These are phyloP conservation scores for Candida tammaniensis DNA, from an alignment of 805 yeast species.

Conservation along the genomic window DNA sequence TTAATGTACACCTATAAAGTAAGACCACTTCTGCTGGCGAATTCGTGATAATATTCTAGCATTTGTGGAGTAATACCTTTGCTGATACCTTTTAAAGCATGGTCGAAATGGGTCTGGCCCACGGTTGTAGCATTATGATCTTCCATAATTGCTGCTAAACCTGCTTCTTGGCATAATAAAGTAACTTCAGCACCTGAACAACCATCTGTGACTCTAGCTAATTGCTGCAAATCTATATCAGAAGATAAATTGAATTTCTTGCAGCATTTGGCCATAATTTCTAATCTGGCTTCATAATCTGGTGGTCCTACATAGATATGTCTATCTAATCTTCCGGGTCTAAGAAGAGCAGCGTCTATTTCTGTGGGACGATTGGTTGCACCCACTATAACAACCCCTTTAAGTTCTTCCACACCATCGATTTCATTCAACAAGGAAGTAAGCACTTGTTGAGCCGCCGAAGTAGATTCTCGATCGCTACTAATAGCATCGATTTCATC, in stretches of 20 bases:
- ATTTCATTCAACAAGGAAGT: conserved; percentile 91
- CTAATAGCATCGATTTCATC: conserved; percentile 97
- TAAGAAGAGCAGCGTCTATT: conserved; percentile 85
- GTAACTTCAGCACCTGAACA: conserved; percentile 98
- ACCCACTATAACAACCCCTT: conserved; percentile 90
- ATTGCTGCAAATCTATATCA: conserved; percentile 45
- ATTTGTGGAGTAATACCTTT: conserved; percentile 83
- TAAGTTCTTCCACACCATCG: conserved; percentile 94
- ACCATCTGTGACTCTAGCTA: conserved; percentile 75
- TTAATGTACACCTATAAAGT: conserved; percentile 3
- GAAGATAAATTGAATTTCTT: conserved; percentile 53
- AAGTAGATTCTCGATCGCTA: conserved; percentile 65
- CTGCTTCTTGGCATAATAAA: conserved; percentile 90
- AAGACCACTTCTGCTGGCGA: conserved; percentile 40
- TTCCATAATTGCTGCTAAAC: conserved; percentile 90
- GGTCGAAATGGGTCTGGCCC: conserved; percentile 62
- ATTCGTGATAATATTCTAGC: conserved; percentile 69
- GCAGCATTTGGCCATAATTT: conserved; percentile 72
- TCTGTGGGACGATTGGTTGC: conserved; percentile 96
- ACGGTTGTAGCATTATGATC: conserved; percentile 54
- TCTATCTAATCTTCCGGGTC: conserved; percentile 96
- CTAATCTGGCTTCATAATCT: conserved; percentile 72
- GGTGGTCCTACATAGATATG: conserved; percentile 94
- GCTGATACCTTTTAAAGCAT: conserved; percentile 65
- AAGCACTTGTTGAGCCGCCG: conserved; percentile 79